Conservation (phyloP, 2,329 filamentous ascomycete species). For the Myotisia sp. region DNA sequence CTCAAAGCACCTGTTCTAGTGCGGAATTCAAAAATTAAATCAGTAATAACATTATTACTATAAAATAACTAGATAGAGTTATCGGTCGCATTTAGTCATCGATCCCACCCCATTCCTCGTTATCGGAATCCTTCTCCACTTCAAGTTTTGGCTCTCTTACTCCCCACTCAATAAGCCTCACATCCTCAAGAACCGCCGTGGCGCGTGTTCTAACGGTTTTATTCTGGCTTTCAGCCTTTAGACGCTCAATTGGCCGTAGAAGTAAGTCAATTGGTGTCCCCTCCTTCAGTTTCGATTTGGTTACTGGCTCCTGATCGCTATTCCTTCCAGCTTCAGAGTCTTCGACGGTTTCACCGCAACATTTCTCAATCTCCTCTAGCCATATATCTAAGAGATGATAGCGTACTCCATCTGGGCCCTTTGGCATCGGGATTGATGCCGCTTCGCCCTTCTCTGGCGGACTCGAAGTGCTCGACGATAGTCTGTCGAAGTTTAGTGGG, state of each 20-base stretch:
- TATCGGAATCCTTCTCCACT: constrained; percentile 30
- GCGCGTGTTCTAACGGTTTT: constrained; percentile 60
- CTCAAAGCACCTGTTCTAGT: too few relatives aligned
- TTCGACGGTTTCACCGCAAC: constrained; percentile 38
- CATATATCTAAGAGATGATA: constrained; percentile 84
- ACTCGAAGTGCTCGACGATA: constrained; percentile 1
- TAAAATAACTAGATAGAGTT: too few relatives aligned
- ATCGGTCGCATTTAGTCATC: constrained; percentile 28
- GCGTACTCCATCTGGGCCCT: constrained; percentile 67
- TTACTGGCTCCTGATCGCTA: constrained; percentile 19
- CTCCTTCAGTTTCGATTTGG: constrained; percentile 21
- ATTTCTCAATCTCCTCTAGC: constrained; percentile 74
- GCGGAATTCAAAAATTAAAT: too few relatives aligned
- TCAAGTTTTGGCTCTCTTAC: constrained; percentile 27
- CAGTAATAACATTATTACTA: too few relatives aligned
- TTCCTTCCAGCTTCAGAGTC: constrained; percentile 22
- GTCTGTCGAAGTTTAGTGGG: constrained; percentile 27
- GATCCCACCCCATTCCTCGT: constrained; percentile 55
- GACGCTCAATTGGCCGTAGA: constrained; percentile 31
- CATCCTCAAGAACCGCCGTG: constrained; percentile 57
- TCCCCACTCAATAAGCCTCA: constrained; percentile 52
- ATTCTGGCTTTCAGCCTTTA: constrained; percentile 42
- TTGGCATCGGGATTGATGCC: constrained; percentile 24
- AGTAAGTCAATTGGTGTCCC: constrained; percentile 29
- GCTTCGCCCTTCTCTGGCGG: constrained; percentile 9